phyloP scores from a whole-genome alignment of 148 eudicot species.

The Chenopodium formosanum region DNA sequence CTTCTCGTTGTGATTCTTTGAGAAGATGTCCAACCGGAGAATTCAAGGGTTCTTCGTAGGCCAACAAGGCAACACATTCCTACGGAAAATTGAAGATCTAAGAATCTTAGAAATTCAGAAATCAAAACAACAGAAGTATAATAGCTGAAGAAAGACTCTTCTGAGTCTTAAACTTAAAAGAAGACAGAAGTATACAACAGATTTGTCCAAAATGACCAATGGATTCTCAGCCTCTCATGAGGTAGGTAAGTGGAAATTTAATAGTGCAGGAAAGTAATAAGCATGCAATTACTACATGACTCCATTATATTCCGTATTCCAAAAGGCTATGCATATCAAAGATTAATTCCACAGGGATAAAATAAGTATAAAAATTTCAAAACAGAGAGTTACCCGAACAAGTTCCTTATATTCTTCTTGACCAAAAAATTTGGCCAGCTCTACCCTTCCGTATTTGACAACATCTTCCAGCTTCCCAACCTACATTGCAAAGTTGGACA shows the following conservation, averaged over 20 bases:
- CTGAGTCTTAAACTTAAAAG: not conserved
- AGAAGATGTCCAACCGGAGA: conserved; percentile 83
- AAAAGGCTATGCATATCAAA: not conserved
- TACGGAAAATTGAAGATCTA: conserved; percentile 16
- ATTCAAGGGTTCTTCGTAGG: conserved; percentile 72
- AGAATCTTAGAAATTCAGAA: conserved; percentile 13
- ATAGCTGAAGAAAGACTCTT: not conserved
- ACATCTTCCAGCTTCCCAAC: conserved; percentile 69
- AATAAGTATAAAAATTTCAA: not conserved
- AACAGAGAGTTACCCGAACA: conserved; percentile 51
- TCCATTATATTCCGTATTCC: not conserved
- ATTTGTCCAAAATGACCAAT: conserved; percentile 1
- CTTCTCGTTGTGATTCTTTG: conserved; percentile 68
- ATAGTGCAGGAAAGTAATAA: not conserved
- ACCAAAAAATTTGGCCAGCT: conserved; percentile 50
- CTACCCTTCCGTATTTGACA: conserved; percentile 60
- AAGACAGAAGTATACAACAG: too few relatives aligned
- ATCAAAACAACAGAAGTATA: not conserved
- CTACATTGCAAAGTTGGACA: conserved; percentile 39
- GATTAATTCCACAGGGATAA: not conserved
- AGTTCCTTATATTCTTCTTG: conserved; percentile 49
- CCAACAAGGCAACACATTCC: conserved; percentile 91
- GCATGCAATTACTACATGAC: conserved; percentile 1
- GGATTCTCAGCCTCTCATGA: not conserved
- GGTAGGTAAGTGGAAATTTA: not conserved